A percentile compares a stretch with the other conserved stretches of the same genome.
phyloP scores from a whole-genome alignment of 2,329 filamentous ascomycete species.

The Penicillium rolfsii region DNA sequence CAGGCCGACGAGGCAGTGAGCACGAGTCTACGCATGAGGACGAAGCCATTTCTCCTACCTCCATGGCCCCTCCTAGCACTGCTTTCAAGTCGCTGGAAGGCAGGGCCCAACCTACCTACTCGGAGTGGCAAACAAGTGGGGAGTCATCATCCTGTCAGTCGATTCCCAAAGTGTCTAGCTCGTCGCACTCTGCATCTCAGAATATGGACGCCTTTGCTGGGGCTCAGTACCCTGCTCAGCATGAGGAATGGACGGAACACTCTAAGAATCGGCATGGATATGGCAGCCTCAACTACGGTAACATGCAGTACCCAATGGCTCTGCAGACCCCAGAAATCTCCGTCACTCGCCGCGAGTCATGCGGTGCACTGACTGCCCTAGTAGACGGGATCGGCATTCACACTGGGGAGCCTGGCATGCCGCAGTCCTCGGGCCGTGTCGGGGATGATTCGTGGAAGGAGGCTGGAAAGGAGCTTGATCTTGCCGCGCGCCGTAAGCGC shows the following conservation, averaged over 20 bases:
- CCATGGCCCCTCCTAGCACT: conserved; percentile 28
- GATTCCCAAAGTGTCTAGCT: conserved; percentile 24
- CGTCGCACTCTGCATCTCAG: conserved; percentile 22
- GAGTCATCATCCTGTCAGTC: conserved; percentile 25
- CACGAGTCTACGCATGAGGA: conserved; percentile 27
- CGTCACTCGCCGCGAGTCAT: conserved; percentile 37
- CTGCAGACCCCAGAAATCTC: conserved; percentile 38
- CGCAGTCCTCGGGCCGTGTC: conserved; percentile 32
- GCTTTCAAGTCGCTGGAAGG: conserved; percentile 19
- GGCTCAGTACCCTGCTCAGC: conserved; percentile 22
- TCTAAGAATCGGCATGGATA: conserved; percentile 27
- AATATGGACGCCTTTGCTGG: conserved; percentile 22
- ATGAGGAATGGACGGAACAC: conserved; percentile 35
- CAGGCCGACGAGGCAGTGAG: conserved; percentile 24
- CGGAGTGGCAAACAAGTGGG: conserved; percentile 36
- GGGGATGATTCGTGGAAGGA: conserved; percentile 40
- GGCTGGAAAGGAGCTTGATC: conserved; percentile 48
- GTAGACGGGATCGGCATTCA: conserved; percentile 44
- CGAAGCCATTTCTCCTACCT: conserved; percentile 35
- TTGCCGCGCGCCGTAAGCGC: conserved; percentile 51
- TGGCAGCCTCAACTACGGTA: conserved; percentile 33
- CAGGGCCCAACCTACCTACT: conserved; percentile 21
- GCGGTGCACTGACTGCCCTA: conserved; percentile 41
- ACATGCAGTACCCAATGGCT: conserved; percentile 36
- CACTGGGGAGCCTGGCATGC: conserved; percentile 29